Conservation (phyloP, 768 basidiomycete genomes). For the Sporobolomyces phaffii region DNA sequence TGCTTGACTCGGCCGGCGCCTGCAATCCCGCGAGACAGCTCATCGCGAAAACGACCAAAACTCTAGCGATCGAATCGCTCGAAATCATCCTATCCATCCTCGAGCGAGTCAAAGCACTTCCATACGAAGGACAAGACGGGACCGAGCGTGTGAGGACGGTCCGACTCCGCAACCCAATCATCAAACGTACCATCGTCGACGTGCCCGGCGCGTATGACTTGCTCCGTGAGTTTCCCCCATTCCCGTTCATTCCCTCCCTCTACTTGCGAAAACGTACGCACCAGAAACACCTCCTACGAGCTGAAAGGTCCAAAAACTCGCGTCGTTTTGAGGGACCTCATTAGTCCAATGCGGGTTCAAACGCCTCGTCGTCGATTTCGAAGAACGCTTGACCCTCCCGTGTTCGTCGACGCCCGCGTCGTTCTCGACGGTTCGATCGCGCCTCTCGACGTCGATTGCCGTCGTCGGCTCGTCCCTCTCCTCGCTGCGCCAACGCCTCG, state of each 20-base stretch:
- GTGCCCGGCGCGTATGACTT: constrained; percentile 6
- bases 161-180: not conserved
- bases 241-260: too few relatives aligned
- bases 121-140: not conserved
- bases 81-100: constrained; percentile 8
- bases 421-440: not conserved
- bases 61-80: constrained; percentile 13
- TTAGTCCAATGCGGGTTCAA: constrained; percentile 13
- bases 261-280: too few relatives aligned
- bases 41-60: constrained; percentile 11
- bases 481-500: not conserved
- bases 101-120: not conserved
- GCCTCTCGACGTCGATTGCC: not conserved
- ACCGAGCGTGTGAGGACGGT: constrained; percentile 2
- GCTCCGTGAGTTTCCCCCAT: not conserved
- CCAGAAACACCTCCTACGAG: too few relatives aligned
- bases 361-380: not conserved
- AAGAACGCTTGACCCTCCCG: constrained; percentile 5
- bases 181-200: not conserved
- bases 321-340: too few relatives aligned
- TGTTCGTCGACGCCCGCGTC: not conserved
- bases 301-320: too few relatives aligned
- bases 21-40: too few relatives aligned
- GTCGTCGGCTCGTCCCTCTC: not conserved
- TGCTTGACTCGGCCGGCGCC: too few relatives aligned